Percentiles rank a stretch among this genome's conserved stretches.
phyloP scores from a whole-genome alignment of 352 stramenopile genomes.

The Pythium monospermum region DNA sequence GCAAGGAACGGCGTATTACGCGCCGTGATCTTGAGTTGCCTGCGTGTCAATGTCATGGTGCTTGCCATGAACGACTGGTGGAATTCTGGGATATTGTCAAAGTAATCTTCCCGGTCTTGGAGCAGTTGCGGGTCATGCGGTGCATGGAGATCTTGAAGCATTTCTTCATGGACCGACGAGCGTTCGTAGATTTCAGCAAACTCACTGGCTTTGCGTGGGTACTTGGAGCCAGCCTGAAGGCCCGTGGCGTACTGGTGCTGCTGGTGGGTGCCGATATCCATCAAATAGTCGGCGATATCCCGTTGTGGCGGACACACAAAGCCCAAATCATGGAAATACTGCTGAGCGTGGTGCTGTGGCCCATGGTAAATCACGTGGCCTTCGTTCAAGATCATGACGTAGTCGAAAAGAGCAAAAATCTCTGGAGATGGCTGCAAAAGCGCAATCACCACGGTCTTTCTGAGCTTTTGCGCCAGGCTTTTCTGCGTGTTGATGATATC shows the following conservation, averaged over 20 bases:
- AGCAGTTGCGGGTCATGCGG: slow-evolving; percentile 89
- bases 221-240: slow-evolving; percentile 9
- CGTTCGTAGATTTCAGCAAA: slow-evolving; percentile 22
- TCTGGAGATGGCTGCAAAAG: slow-evolving; percentile 26
- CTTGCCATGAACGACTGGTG: slow-evolving; percentile 21
- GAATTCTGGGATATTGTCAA: slow-evolving; percentile 22
- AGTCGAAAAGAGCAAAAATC: slow-evolving; percentile 29
- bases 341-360: slow-evolving; percentile 14
- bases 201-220: slow-evolving; percentile 17
- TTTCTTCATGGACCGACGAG: slow-evolving; percentile 18
- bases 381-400: slow-evolving; percentile 29
- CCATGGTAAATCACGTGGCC: slow-evolving; percentile 29
- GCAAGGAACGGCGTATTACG: slow-evolving; percentile 27
- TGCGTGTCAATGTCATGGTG: slow-evolving; percentile 22
- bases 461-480: slow-evolving; percentile 24
- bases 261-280: slow-evolving; percentile 27
- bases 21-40: slow-evolving; percentile 25
- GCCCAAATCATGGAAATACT: slow-evolving; percentile 25
- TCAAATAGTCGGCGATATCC: slow-evolving; percentile 26
- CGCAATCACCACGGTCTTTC: slow-evolving; percentile 25
- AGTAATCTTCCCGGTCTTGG: slow-evolving; percentile 46
- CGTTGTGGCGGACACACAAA: slow-evolving; percentile 21
- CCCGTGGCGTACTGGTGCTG: slow-evolving; percentile 25
- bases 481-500: slow-evolving; percentile 75
- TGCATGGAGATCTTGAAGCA: slow-evolving; percentile 40